Conservation (phyloP, 2,329 filamentous ascomycete genomes). For the Diaporthe sp. region DNA sequence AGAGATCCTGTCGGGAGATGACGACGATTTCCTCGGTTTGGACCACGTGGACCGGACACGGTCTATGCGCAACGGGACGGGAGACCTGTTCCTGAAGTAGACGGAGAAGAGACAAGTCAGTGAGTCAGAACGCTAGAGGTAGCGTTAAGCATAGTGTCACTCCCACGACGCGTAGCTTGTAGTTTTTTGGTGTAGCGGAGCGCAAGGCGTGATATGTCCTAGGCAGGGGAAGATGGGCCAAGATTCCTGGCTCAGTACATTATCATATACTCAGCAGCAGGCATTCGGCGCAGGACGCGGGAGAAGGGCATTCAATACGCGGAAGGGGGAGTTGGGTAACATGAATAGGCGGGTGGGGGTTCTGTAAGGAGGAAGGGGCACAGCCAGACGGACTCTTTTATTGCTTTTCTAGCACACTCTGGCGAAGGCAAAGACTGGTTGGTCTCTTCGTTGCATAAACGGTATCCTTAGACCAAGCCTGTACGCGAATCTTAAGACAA, state of each 20-base stretch:
- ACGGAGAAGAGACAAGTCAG: not conserved
- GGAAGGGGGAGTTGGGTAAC: conserved; percentile 21
- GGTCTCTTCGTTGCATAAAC: conserved; percentile 38
- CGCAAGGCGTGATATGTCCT: conserved; percentile 10
- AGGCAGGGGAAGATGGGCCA: not conserved
- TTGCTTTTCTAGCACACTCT: conserved; percentile 19
- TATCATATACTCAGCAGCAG: conserved; percentile 35
- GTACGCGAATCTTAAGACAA: conserved; percentile 24
- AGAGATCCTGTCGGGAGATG: conserved; percentile 58
- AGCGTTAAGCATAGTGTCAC: conserved; percentile 34
- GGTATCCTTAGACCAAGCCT: conserved; percentile 37
- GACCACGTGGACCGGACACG: conserved; percentile 75
- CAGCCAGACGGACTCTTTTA: not conserved
- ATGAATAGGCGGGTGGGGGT: conserved; percentile 26
- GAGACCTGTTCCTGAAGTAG: conserved; percentile 71
- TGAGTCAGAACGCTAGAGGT: not conserved
- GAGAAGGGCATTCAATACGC: conserved; percentile 19
- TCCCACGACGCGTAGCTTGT: not conserved
- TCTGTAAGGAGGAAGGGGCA: not conserved
- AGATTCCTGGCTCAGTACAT: conserved; percentile 9
- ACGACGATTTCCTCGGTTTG: conserved; percentile 74
- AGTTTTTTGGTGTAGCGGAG: not conserved
- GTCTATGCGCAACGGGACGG: conserved; percentile 68
- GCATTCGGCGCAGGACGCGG: conserved; percentile 35
- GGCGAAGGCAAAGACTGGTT: conserved; percentile 35